A percentile compares a stretch with the other conserved stretches of the same genome.
phyloP scores from a whole-genome alignment of 2,329 filamentous ascomycete genomes.

The Arthroderma sp. region DNA sequence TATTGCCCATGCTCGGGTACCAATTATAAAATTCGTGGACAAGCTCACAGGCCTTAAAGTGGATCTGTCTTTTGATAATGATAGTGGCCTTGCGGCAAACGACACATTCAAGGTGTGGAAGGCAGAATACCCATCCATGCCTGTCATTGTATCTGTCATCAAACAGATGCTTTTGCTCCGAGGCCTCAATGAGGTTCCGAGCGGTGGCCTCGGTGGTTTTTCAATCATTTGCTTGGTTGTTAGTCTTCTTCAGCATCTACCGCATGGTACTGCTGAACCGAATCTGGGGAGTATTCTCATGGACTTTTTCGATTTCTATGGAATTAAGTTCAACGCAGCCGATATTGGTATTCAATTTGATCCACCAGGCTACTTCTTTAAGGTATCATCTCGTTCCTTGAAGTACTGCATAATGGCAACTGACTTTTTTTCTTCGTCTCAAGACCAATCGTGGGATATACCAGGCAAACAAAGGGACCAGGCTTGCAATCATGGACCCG shows the following conservation, averaged over 20 bases:
- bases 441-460: conserved; percentile 29
- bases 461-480: conserved; percentile 43
- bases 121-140: conserved; percentile 66
- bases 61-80: conserved; percentile 90
- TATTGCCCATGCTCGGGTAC: conserved; percentile 68
- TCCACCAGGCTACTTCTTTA: conserved; percentile 61
- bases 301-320: conserved; percentile 82
- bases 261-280: conserved; percentile 51
- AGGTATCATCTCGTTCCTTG: conserved; percentile 42
- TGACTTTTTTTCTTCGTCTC: conserved; percentile 1
- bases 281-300: conserved; percentile 72
- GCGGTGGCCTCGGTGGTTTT: conserved; percentile 85
- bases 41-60: conserved; percentile 64
- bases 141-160: conserved; percentile 69
- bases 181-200: conserved; percentile 79
- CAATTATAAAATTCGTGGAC: conserved; percentile 85
- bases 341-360: conserved; percentile 61
- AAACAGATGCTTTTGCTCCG: conserved; percentile 90
- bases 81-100: conserved; percentile 66
- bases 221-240: conserved; percentile 88
- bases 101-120: conserved; percentile 74
- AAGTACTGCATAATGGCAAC: conserved; percentile 3
- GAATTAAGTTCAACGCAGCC: conserved; percentile 61
- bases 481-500: conserved; percentile 82
- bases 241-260: conserved; percentile 71